phyloP scores from a whole-genome alignment of 2,329 filamentous ascomycete genomes.

The Fusarium agapanthi region DNA sequence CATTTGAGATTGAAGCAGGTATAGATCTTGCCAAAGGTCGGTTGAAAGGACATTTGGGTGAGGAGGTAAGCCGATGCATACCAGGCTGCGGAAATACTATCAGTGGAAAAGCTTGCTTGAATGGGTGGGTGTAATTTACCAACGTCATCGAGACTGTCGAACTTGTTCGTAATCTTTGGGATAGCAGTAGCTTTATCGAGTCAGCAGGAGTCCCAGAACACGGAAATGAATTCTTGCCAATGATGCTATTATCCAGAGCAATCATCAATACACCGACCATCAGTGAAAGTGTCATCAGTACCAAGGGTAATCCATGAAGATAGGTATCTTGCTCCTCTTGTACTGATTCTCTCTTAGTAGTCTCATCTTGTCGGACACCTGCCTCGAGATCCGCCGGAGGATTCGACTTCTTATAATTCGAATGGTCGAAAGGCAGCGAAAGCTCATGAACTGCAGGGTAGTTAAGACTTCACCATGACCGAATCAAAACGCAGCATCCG shows the following conservation, averaged over 20 bases:
- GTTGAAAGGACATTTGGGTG: slow-evolving; percentile 37
- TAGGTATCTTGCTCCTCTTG: slow-evolving; percentile 1
- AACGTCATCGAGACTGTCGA: slow-evolving; percentile 48
- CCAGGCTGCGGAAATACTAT: slow-evolving; percentile 39
- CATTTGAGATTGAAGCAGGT: slow-evolving; percentile 47
- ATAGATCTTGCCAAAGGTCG: slow-evolving; percentile 45
- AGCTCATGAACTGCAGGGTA: not conserved
- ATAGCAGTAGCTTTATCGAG: slow-evolving; percentile 34
- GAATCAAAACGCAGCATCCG: not conserved
- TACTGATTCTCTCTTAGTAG: not conserved
- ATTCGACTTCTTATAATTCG: not conserved
- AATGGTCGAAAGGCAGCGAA: not conserved
- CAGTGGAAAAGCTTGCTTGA: too few species aligned
- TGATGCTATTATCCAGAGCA: slow-evolving; percentile 37
- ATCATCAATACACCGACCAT: slow-evolving; percentile 34
- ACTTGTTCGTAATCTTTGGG: slow-evolving; percentile 39
- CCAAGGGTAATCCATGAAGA: slow-evolving; percentile 17
- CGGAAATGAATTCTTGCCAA: not conserved
- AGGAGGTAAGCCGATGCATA: slow-evolving; percentile 44
- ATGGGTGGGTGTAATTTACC: too few species aligned
- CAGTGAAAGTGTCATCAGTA: slow-evolving; percentile 28
- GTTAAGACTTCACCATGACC: accelerated
- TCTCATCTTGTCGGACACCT: not conserved
- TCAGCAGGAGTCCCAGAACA: not conserved
- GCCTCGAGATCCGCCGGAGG: not conserved